A percentile compares a stretch with the other conserved stretches of the same genome.
Evolutionary conservation across 768 basidiomycete species (phyloP).

Genomic region (Boletus fagicola): DNA sequence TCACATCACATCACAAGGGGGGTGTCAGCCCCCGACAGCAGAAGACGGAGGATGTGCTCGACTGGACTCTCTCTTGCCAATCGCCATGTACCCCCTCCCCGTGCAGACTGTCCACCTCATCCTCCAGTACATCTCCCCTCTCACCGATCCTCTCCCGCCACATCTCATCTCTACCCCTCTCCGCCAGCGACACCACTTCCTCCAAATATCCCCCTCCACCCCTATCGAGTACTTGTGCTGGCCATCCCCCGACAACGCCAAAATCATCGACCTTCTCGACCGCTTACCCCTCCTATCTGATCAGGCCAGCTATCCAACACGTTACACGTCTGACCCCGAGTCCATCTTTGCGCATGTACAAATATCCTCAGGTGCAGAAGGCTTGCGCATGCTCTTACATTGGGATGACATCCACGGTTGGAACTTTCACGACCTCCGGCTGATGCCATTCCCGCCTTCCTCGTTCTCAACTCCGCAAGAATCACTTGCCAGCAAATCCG

Average conservation of each 20-base stretch:
- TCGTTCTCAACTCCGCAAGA: constrained; percentile 30
- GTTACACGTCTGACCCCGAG: constrained; percentile 50
- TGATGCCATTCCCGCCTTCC: constrained; percentile 68
- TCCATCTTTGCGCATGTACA: constrained; percentile 55
- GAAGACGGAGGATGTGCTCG: background rate
- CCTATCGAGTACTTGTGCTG: constrained; percentile 62
- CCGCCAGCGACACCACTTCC: constrained; percentile 63
- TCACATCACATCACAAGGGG: constrained; percentile 4
- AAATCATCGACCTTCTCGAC: constrained; percentile 45
- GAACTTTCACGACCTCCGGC: constrained; percentile 67
- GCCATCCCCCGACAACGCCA: constrained; percentile 46
- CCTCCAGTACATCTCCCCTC: constrained; percentile 57
- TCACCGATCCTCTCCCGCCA: constrained; percentile 50
- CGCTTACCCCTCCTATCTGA: constrained; percentile 28
- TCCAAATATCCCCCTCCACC: constrained; percentile 50
- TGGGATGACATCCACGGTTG: constrained; percentile 58
- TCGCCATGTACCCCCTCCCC: constrained; percentile 36
- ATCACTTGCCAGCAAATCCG: constrained; percentile 28
- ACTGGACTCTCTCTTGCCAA: background rate
- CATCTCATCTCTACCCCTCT: constrained; percentile 61
- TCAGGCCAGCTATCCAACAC: constrained; percentile 31
- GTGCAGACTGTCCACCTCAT: constrained; percentile 43
- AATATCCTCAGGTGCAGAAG: constrained; percentile 38
- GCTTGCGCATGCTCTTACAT: constrained; percentile 63
- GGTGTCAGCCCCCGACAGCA: constrained; percentile 8